phyloP scores from a whole-genome alignment of 192 early-diverging fungal species.

The Coemansia sp. region DNA sequence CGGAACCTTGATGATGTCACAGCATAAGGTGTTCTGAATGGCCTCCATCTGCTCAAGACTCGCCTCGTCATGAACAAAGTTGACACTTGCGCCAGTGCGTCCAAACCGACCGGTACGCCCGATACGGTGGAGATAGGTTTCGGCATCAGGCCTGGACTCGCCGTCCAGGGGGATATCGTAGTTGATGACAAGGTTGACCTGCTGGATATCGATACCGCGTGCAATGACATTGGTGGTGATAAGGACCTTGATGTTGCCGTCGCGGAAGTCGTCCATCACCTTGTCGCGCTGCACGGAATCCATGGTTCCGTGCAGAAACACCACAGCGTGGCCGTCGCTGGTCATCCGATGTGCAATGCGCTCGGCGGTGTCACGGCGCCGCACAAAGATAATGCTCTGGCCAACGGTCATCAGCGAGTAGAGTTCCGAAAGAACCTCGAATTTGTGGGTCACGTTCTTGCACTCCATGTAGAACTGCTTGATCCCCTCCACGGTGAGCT shows the following conservation, averaged over 20 bases:
- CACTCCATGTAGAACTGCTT: constrained; percentile 99
- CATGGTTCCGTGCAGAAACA: constrained; percentile 83
- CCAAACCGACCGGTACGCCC: constrained; percentile 98
- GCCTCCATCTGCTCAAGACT: constrained; percentile 76
- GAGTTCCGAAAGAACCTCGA: constrained; percentile 67
- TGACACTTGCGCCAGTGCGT: constrained; percentile 90
- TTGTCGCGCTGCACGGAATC: constrained; percentile 77
- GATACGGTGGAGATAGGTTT: constrained; percentile 97
- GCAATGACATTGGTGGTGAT: constrained; percentile 97
- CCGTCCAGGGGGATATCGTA: constrained; percentile 88
- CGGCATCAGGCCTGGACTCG: constrained; percentile 71
- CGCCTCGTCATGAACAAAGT: constrained; percentile 85
- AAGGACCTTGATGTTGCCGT: constrained; percentile 87
- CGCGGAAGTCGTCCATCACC: constrained; percentile 91
- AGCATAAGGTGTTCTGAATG: constrained; percentile 80
- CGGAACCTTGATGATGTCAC: constrained; percentile 76
- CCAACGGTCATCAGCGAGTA: constrained; percentile 87
- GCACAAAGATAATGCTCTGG: constrained; percentile 95
- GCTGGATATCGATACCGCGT: constrained; percentile 95
- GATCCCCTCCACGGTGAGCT: constrained; percentile 91
- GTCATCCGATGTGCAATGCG: constrained; percentile 73
- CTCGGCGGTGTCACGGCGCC: constrained; percentile 84
- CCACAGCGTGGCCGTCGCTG: constrained; percentile 79
- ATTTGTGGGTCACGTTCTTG: constrained; percentile 74
- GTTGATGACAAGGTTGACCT: constrained; percentile 96